Evolutionary conservation across 805 yeast species (phyloP).

Genomic region (Lipomyces yamanashiensis): DNA sequence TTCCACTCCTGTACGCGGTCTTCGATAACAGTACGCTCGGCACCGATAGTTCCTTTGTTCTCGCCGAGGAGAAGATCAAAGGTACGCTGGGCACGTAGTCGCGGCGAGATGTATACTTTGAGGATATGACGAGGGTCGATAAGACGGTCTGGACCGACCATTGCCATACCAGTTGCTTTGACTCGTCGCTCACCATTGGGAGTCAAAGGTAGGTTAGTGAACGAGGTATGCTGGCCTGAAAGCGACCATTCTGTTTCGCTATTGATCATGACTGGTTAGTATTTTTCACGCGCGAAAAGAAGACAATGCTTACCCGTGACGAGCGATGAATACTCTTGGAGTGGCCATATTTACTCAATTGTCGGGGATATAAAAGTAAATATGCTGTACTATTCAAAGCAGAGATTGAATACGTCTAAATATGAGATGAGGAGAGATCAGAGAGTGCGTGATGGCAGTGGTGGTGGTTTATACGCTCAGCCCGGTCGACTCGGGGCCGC

Average conservation of each 20-base stretch:
- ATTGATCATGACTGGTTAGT: neutral
- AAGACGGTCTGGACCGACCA: constrained; percentile 64
- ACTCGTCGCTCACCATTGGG: constrained; percentile 78
- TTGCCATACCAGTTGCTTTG: constrained; percentile 68
- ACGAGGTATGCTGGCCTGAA: constrained; percentile 88
- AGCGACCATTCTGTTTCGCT: constrained; percentile 94
- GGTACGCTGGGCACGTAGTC: constrained; percentile 78
- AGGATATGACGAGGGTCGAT: constrained; percentile 68
- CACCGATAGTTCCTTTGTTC: constrained; percentile 21
- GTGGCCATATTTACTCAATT: constrained; percentile 36
- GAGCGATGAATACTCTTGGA: constrained; percentile 48
- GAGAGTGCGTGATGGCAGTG: too few relatives aligned
- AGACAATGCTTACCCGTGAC: constrained; percentile 45
- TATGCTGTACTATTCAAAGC: too few relatives aligned
- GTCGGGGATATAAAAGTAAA: neutral
- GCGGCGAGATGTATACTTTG: constrained; percentile 76
- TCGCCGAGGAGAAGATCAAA: constrained; percentile 56
- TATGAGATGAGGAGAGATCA: too few relatives aligned
- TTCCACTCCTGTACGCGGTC: constrained; percentile 88
- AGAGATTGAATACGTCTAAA: too few relatives aligned
- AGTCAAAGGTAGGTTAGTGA: constrained; percentile 81
- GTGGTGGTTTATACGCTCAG: too few relatives aligned
- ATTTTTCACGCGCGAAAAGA: neutral
- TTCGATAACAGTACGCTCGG: constrained; percentile 50
- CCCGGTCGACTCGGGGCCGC: too few relatives aligned